phyloP scores from a whole-genome alignment of 2,329 filamentous ascomycete genomes.

The Ophiobolus disseminans region DNA sequence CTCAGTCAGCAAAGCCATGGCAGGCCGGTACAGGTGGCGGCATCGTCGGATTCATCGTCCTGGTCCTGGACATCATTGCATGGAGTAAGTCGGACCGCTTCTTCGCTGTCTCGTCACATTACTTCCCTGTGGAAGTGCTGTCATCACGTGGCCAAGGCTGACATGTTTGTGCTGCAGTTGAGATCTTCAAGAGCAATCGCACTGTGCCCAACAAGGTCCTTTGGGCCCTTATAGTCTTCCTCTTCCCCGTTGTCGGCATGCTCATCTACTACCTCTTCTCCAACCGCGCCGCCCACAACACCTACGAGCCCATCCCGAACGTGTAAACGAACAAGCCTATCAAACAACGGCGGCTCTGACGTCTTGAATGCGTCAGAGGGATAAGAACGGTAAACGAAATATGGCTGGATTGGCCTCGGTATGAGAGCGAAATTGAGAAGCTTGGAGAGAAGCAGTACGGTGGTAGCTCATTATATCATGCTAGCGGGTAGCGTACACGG shows the following conservation, averaged over 20 bases:
- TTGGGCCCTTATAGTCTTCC: slow-evolving; percentile 69
- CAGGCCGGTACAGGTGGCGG: slow-evolving; percentile 69
- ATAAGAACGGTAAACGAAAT: no score
- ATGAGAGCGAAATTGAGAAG: no score
- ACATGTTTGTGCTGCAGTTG: slow-evolving; percentile 55
- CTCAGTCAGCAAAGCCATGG: slow-evolving; percentile 56
- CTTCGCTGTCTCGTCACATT: slow-evolving; percentile 14
- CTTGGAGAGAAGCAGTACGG: no score
- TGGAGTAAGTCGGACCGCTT: slow-evolving; percentile 58
- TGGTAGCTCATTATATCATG: no score
- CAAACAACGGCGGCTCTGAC: no score
- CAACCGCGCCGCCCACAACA: slow-evolving; percentile 64
- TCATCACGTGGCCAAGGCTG: slow-evolving; percentile 10
- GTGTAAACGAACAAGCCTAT: no score
- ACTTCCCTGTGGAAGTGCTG: not conserved
- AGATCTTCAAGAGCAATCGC: slow-evolving; percentile 70
- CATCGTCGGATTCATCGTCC: slow-evolving; percentile 66
- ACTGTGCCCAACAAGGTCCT: slow-evolving; percentile 64
- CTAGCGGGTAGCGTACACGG: no score
- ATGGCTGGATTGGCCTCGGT: no score
- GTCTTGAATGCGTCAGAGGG: no score
- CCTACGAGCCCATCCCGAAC: slow-evolving; percentile 62
- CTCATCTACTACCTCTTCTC: slow-evolving; percentile 71
- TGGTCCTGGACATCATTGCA: slow-evolving; percentile 68
- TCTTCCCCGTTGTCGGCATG: slow-evolving; percentile 69